These are phyloP conservation scores for Colletotrichum phormii DNA, from an alignment of 2,329 filamentous ascomycete genomes.

Conservation along the genomic window DNA sequence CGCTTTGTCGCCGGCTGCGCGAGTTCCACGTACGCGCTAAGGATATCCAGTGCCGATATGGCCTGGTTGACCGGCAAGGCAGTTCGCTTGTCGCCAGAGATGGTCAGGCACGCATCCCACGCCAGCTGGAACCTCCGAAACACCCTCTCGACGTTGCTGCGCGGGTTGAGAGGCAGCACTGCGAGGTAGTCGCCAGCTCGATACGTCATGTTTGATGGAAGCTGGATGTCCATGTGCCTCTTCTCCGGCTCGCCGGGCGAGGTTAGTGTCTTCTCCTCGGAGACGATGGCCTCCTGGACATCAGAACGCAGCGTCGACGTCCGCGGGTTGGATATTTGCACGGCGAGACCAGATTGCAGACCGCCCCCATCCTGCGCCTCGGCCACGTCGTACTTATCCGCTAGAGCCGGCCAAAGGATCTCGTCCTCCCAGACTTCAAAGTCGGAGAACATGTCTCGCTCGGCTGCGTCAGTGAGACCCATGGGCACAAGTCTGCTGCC, in stretches of 20 bases:
- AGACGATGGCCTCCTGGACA: conserved; percentile 68
- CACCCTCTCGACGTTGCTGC: conserved; percentile 69
- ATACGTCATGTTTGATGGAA: conserved; percentile 76
- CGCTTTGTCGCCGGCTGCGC: conserved; percentile 78
- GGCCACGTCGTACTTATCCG: conserved; percentile 60
- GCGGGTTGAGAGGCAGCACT: conserved; percentile 77
- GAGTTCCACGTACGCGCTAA: conserved; percentile 79
- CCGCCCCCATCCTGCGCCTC: conserved; percentile 42
- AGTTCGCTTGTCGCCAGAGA: conserved; percentile 63
- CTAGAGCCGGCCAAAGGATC: conserved; percentile 61
- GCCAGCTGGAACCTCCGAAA: conserved; percentile 75
- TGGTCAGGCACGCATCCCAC: conserved; percentile 75
- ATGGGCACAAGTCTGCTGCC: conserved; percentile 53
- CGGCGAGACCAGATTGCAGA: conserved; percentile 48
- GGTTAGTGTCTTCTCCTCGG: conserved; percentile 64
- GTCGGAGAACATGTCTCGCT: conserved; percentile 74
- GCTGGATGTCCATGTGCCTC: conserved; percentile 73
- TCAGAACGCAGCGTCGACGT: conserved; percentile 70
- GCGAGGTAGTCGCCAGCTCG: conserved; percentile 82
- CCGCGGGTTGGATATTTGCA: conserved; percentile 65
- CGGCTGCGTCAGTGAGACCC: conserved; percentile 70
- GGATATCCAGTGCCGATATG: conserved; percentile 71
- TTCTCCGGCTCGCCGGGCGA: conserved; percentile 63
- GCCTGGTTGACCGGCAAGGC: conserved; percentile 66
- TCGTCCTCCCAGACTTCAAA: conserved; percentile 76